A percentile compares a stretch with the other conserved stretches of the same genome.
Conservation (phyloP, 2,329 filamentous ascomycete species). For the Lasiodiplodia sp. region DNA sequence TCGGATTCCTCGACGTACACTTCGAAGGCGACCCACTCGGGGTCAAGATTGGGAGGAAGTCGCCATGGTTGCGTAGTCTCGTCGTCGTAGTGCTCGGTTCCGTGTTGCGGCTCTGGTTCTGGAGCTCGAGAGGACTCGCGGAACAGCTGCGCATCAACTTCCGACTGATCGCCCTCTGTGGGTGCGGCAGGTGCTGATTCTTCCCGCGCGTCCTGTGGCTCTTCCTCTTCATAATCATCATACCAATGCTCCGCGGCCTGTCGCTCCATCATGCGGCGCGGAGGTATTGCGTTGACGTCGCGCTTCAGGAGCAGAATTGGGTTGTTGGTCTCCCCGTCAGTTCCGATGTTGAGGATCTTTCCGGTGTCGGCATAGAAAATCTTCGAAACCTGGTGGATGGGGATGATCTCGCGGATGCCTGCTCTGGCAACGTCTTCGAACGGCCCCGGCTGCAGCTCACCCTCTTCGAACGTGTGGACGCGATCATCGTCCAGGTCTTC, state of each 20-base stretch:
- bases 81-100: constrained; percentile 33
- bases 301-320: constrained; percentile 78
- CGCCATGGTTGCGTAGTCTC: constrained; percentile 56
- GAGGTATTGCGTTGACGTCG: constrained; percentile 69
- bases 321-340: constrained; percentile 71
- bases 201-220: constrained; percentile 10
- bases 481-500: constrained; percentile 81
- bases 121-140: constrained; percentile 48
- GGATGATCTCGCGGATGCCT: constrained; percentile 71
- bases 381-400: constrained; percentile 80
- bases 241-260: constrained; percentile 40
- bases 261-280: constrained; percentile 64
- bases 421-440: constrained; percentile 69
- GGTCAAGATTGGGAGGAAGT: constrained; percentile 78
- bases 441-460: constrained; percentile 60
- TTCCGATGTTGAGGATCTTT: constrained; percentile 83
- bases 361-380: constrained; percentile 94
- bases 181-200: not conserved
- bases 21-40: constrained; percentile 91
- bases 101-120: constrained; percentile 30
- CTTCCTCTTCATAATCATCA: constrained; percentile 45
- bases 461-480: constrained; percentile 71
- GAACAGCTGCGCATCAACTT: constrained; percentile 54
- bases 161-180: constrained; percentile 49
- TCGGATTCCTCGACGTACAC: constrained; percentile 73